These are phyloP conservation scores for Neofusicoccum sp. DNA, from an alignment of 2,329 filamentous ascomycete species.

Conservation along the genomic window DNA sequence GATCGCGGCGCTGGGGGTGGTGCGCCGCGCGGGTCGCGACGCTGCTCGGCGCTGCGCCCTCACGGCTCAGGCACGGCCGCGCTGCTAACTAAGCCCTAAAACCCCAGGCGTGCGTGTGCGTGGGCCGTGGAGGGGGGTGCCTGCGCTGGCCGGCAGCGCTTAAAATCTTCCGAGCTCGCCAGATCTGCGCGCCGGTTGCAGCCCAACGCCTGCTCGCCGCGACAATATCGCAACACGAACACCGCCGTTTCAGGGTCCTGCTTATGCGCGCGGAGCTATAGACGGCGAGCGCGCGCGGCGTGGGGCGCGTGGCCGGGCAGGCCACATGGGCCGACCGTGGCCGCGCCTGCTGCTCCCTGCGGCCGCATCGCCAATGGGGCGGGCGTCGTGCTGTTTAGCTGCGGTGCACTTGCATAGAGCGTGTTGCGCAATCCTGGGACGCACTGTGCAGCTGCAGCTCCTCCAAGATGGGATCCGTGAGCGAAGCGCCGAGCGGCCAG, in stretches of 20 bases:
- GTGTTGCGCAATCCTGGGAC: constrained; percentile 14
- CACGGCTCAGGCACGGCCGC: constrained; percentile 12
- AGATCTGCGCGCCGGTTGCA: constrained; percentile 14
- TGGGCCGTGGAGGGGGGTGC: background rate
- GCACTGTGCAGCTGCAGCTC: constrained; percentile 6
- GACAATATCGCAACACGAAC: constrained; percentile 17
- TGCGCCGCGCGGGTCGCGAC: background rate
- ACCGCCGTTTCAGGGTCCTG: constrained; percentile 13
- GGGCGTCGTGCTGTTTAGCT: constrained; percentile 5
- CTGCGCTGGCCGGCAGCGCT: background rate
- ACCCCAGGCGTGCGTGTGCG: background rate
- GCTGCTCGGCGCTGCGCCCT: background rate
- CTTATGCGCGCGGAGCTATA: background rate
- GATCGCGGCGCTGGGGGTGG: background rate
- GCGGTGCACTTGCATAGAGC: constrained; percentile 3
- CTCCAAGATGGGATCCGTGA: background rate
- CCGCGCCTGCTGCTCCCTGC: constrained; percentile 1
- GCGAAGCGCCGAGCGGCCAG: constrained; percentile 3
- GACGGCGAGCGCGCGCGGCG: constrained; percentile 1
- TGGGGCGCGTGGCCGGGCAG: background rate
- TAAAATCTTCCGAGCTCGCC: constrained; percentile 9
- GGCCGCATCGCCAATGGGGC: background rate
- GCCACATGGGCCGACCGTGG: background rate
- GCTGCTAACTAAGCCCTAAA: constrained; percentile 2
- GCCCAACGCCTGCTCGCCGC: constrained; percentile 8